Percentiles rank a stretch among this genome's conserved stretches.
phyloP scores from a whole-genome alignment of 164 flowering plant genomes.

The Aristolochia contorta region DNA sequence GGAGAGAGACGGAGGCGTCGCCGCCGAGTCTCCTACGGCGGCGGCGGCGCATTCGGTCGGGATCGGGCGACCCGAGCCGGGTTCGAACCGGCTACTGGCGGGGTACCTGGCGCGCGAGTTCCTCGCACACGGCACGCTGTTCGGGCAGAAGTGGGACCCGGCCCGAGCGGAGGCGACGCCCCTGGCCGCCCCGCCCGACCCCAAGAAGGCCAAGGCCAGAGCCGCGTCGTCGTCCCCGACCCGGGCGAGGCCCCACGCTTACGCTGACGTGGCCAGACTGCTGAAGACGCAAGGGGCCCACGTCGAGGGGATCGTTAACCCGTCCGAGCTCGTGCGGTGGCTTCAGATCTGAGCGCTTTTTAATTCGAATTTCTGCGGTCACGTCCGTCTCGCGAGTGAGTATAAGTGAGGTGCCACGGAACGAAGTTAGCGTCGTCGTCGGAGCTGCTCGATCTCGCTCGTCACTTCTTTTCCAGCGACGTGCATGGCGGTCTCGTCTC shows the following conservation, averaged over 20 bases:
- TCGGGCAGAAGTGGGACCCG: conserved; percentile 62
- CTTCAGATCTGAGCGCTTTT: conserved; percentile 24
- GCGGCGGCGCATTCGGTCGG: background rate
- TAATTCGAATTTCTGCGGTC: no score
- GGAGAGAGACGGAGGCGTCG: conserved; percentile 24
- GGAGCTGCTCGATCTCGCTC: no score
- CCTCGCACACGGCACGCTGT: conserved; percentile 50
- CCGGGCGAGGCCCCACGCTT: conserved; percentile 18
- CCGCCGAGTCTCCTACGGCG: conserved; percentile 9
- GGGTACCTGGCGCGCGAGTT: conserved; percentile 83
- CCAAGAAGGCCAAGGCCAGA: conserved; percentile 5
- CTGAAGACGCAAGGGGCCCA: conserved; percentile 66
- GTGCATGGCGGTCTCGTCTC: no score
- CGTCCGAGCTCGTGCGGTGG: conserved; percentile 71
- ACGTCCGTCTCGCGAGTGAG: no score
- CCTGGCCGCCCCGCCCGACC: conserved; percentile 11
- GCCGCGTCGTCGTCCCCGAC: background rate
- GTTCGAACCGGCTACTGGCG: conserved; percentile 50
- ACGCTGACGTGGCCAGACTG: conserved; percentile 56
- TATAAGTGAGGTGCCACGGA: no score
- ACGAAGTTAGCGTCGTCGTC: no score
- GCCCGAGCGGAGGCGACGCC: conserved; percentile 32
- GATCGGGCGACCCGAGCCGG: conserved; percentile 9
- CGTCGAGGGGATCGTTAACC: conserved; percentile 68
- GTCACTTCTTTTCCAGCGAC: no score